Base-by-base conservation (phyloP, 306 rosid genomes). In the Ormosia emarginata region DNA sequence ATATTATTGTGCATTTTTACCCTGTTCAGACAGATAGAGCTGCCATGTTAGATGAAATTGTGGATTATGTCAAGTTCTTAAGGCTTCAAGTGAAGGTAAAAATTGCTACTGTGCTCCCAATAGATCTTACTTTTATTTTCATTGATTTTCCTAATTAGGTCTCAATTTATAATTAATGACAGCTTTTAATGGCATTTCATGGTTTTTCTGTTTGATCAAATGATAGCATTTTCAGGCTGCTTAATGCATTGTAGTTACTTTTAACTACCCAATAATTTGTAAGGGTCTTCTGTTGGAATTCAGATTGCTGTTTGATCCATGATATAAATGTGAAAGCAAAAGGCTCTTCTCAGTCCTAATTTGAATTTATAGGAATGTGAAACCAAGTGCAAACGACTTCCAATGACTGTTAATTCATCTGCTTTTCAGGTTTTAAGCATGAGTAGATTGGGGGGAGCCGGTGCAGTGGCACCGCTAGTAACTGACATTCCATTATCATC, bases 391-490 rank as follows among this genome's bases (percentile, higher is more conserved):
- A 64, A 41, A 17, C 10, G 9, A 71, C 83, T 46, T 64, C 63
- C 37, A 13, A 18, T 64, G 77, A 75, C 57, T 39, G 43, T 37
- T 71, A 34, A 70, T 70, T 70, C 49, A 32, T 79, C 47, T 88
- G 69, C 90, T 71, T 83, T 87, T 82, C 90, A 95, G 99, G 99
- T 95, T 82, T 87, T 95, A 82, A 95, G 99, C 95, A 92, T 95
- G 98, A 95, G 99, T 87, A 90, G 99, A 88, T 81, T 95, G 94
- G 98, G 99, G 34, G 99, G 99, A 87, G 98, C 97, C 13, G 97
- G 98, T 82, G 98, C 98, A n/a, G 99, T 95, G 75, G 99, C 98
- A 70, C 99, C 98, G 77, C 93, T 93, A 77, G 98, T 93, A 83
- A 93, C 94, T 8, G 99, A 95, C 74, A 90, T 93, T 71, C 97